Conservation (phyloP, 2,329 filamentous ascomycete genomes). For the Trichoderma lentiforme region DNA sequence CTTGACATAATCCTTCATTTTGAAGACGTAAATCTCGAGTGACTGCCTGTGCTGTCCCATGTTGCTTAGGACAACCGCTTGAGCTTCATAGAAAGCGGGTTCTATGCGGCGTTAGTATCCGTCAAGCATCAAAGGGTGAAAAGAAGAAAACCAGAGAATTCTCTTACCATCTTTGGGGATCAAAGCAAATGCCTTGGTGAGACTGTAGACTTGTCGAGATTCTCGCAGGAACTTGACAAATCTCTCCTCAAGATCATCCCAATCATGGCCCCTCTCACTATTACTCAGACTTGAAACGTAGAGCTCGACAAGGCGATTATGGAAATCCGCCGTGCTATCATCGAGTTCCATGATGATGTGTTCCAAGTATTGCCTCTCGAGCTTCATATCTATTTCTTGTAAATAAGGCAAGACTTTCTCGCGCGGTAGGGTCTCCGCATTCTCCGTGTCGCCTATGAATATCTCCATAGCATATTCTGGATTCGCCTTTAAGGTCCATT, state of each 20-base stretch:
- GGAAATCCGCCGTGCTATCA: conserved; percentile 80
- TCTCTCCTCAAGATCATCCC: conserved; percentile 58
- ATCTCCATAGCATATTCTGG: conserved; percentile 83
- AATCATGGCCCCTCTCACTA: conserved; percentile 44
- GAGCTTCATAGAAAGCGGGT: conserved; percentile 79
- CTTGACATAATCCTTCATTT: conserved; percentile 79
- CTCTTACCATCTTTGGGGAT: conserved; percentile 73
- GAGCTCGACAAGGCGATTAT: conserved; percentile 76
- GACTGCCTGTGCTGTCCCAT: conserved; percentile 96
- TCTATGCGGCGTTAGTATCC: conserved; percentile 48
- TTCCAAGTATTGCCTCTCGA: conserved; percentile 82
- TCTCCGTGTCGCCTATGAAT: conserved; percentile 89
- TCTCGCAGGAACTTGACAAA: conserved; percentile 72
- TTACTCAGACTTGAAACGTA: conserved; percentile 56
- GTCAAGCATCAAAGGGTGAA: background rate
- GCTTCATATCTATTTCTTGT: conserved; percentile 60
- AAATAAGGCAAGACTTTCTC: conserved; percentile 74
- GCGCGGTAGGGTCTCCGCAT: conserved; percentile 84
- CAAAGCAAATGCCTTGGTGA: conserved; percentile 70
- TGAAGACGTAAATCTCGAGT: conserved; percentile 96
- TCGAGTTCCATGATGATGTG: conserved; percentile 86
- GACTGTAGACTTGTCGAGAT: conserved; percentile 73
- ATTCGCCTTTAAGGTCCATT: conserved; percentile 76
- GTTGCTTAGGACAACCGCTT: conserved; percentile 86
- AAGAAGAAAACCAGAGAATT: background rate